Evolutionary conservation across 228 moss, liverwort and hornwort genomes (phyloP).

Genomic region (Sphagnum fallax): DNA sequence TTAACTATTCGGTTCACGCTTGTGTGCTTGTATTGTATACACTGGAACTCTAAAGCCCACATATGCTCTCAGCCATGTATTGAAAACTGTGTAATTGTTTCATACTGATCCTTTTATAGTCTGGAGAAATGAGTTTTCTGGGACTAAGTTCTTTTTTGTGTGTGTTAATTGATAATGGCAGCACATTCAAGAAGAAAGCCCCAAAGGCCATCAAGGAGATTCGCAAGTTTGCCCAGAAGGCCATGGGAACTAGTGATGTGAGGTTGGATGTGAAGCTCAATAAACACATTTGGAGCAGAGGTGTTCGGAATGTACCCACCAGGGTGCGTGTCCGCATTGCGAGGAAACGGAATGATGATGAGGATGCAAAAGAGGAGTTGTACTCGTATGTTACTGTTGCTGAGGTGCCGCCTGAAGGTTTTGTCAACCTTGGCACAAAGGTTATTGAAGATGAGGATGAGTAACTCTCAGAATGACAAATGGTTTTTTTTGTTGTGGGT

Average conservation of each 20-base stretch:
- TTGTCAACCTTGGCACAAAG: conserved; percentile 39
- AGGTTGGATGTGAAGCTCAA: conserved; percentile 61
- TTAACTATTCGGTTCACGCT: too few relatives aligned
- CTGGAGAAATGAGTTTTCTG: too few relatives aligned
- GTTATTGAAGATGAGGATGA: conserved; percentile 55
- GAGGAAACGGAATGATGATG: conserved; percentile 53
- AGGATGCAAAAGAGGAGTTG: conserved; percentile 59
- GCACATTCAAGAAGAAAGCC: conserved; percentile 59
- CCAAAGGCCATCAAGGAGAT: conserved; percentile 70
- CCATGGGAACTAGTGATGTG: conserved; percentile 49
- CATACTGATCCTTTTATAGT: too few relatives aligned
- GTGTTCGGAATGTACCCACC: conserved; percentile 52
- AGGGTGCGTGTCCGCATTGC: conserved; percentile 45
- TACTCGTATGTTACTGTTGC: conserved; percentile 47
- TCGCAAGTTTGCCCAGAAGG: conserved; percentile 54
- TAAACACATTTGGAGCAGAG: conserved; percentile 63
- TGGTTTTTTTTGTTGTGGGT: too few relatives aligned
- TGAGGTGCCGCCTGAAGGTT: conserved; percentile 43
- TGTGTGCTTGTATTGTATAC: too few relatives aligned
- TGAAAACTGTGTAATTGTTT: too few relatives aligned
- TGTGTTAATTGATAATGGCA: not conserved
- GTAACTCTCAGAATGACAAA: not conserved
- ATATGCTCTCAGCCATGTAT: too few relatives aligned
- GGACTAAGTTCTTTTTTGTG: too few relatives aligned
- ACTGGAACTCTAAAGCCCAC: too few relatives aligned